Evolutionary conservation across 306 rosid genomes (phyloP).

Genomic region (Senna siamea): DNA sequence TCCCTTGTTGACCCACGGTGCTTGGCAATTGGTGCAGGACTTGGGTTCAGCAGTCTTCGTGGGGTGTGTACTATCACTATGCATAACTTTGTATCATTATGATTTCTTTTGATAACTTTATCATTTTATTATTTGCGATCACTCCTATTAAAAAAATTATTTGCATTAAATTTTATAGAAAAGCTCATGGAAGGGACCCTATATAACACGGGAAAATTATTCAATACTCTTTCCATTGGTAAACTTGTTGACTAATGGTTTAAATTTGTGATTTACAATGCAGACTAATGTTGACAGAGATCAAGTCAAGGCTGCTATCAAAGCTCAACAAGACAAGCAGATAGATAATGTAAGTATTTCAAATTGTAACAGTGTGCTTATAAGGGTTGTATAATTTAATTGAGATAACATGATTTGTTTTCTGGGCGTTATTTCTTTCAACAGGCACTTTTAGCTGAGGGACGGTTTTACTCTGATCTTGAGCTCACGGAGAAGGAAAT

Average conservation of each 20-base stretch:
- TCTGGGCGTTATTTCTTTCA: too few species aligned
- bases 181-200: too few species aligned
- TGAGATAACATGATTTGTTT: constrained; percentile 1
- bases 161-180: too few species aligned
- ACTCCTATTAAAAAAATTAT: too few species aligned
- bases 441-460: constrained; percentile 99
- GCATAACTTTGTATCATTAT: not conserved
- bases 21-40: constrained; percentile 83
- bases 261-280: constrained; percentile 20
- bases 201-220: constrained; percentile 12
- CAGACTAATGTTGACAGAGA: constrained; percentile 88
- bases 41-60: constrained; percentile 84
- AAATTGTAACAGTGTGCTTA: constrained; percentile 10
- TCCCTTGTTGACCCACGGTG: constrained; percentile 95
- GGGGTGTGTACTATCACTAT: constrained; percentile 62
- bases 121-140: too few species aligned
- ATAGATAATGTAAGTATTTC: constrained; percentile 74
- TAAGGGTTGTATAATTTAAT: constrained; percentile 14
- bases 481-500: constrained; percentile 99
- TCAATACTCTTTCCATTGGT: not conserved
- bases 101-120: too few species aligned
- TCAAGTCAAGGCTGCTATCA: constrained; percentile 94
- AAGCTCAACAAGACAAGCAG: constrained; percentile 89
- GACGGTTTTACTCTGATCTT: constrained; percentile 90
- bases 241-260: constrained; percentile 22